Evolutionary conservation across 2,329 filamentous ascomycete genomes (phyloP).

Genomic region (Pseudofabraea citricarpa): DNA sequence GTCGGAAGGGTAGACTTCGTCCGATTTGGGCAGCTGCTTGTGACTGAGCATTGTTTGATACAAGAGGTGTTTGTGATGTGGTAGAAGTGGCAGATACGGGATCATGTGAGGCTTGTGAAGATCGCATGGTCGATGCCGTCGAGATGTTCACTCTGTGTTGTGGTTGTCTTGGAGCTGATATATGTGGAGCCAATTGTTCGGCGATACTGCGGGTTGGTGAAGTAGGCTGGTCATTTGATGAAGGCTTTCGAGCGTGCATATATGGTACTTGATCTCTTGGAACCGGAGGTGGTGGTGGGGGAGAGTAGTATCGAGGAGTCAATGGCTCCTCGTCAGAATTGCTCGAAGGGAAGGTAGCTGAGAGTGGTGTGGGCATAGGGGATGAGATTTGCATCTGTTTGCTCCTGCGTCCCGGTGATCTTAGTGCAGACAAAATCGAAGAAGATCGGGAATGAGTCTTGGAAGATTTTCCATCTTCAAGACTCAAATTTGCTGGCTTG

Average conservation of each 20-base stretch:
- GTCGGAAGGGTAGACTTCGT: constrained; percentile 48
- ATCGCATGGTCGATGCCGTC: constrained; percentile 10
- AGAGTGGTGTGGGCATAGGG: constrained; percentile 60
- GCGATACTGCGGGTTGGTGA: constrained; percentile 23
- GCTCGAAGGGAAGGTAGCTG: constrained; percentile 51
- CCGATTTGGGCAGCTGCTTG: background rate
- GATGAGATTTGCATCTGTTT: constrained; percentile 56
- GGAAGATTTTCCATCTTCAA: constrained; percentile 33
- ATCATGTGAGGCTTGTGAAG: constrained; percentile 7
- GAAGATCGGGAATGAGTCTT: constrained; percentile 52
- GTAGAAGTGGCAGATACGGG: constrained; percentile 13
- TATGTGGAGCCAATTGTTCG: constrained; percentile 17
- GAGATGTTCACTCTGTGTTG: constrained; percentile 14
- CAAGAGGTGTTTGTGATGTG: constrained; percentile 17
- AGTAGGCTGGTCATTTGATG: constrained; percentile 8
- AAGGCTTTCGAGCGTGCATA: constrained; percentile 11
- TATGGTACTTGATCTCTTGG: constrained; percentile 41
- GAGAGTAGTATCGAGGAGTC: constrained; percentile 53
- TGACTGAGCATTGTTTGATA: constrained; percentile 7
- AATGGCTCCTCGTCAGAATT: constrained; percentile 54
- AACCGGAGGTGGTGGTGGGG: constrained; percentile 51
- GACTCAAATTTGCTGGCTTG: constrained; percentile 33
- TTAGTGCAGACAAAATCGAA: constrained; percentile 56
- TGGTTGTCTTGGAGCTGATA: background rate
- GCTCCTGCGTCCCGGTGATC: constrained; percentile 43